A percentile compares a stretch with the other conserved stretches of the same genome.
Conservation (phyloP, 2,329 filamentous ascomycete genomes). For the Xylariaceae sp. region DNA sequence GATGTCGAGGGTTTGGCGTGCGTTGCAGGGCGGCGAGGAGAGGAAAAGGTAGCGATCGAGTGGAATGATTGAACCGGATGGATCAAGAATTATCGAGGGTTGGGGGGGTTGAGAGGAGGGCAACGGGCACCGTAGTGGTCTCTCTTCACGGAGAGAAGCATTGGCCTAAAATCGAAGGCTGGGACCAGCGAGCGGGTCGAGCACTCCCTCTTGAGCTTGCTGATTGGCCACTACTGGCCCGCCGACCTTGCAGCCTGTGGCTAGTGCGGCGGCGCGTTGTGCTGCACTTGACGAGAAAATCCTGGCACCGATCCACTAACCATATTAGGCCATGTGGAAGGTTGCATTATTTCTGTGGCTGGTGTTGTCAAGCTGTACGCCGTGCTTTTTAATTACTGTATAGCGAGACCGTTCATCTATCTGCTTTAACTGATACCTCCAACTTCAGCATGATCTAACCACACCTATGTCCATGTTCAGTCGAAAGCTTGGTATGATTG, state of each 20-base stretch:
- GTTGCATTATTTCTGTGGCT: constrained; percentile 2
- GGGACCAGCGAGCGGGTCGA: constrained; percentile 1
- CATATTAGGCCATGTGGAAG: no score
- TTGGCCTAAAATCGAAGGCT: constrained; percentile 18
- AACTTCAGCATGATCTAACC: no score
- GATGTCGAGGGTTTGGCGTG: constrained; percentile 7
- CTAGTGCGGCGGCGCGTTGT: constrained; percentile 4
- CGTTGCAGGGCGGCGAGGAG: constrained; percentile 4
- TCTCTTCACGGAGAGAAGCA: constrained; percentile 7
- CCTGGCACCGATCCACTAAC: no score
- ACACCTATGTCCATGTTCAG: no score
- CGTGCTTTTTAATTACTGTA: no score
- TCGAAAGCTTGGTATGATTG: no score
- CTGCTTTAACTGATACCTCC: no score
- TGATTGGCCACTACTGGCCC: neutral
- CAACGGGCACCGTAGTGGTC: constrained; percentile 10
- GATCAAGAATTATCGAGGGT: constrained; percentile 14
- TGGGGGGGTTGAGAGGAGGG: constrained; percentile 10
- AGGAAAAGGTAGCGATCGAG: constrained; percentile 1
- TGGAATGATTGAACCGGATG: constrained; percentile 12
- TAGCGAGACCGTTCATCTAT: no score
- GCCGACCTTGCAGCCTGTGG: constrained; percentile 7
- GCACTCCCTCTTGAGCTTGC: neutral
- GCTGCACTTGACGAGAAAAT: neutral
- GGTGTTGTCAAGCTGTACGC: constrained; percentile 1